phyloP scores from a whole-genome alignment of 2,329 filamentous ascomycete genomes.

The Penicillium thymicola region DNA sequence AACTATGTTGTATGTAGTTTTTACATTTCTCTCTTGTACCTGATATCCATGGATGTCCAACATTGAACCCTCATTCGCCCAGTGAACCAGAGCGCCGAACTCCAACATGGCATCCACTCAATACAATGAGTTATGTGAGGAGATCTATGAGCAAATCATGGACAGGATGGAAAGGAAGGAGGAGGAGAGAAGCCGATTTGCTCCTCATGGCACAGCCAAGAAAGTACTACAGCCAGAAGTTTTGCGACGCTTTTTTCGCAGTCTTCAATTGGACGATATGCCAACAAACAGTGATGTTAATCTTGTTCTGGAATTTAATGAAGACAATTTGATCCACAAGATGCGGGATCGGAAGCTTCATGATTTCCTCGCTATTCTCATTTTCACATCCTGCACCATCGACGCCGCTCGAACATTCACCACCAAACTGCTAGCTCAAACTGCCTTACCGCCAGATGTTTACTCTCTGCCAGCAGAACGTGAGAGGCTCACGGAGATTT shows the following conservation, averaged over 20 bases:
- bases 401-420: not conserved
- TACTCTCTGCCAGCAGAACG: not conserved
- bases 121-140: not conserved
- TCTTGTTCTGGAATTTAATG: not conserved
- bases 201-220: not conserved
- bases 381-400: not conserved
- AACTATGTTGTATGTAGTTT: no score
- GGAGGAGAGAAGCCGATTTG: not conserved
- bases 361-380: not conserved
- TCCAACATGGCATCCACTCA: not conserved
- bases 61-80: not conserved
- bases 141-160: not conserved
- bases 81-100: not conserved
- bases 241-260: not conserved
- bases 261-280: not conserved
- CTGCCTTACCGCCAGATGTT: not conserved
- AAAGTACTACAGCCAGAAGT: not conserved
- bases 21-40: not conserved
- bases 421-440: not conserved
- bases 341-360: not conserved
- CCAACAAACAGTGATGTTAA: not conserved
- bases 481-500: not conserved
- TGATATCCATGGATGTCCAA: not conserved
- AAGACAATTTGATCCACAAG: not conserved
- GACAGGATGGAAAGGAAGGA: not conserved